These are phyloP conservation scores for Fusarium foetens DNA, from an alignment of 2,329 filamentous ascomycete genomes.

Conservation along the genomic window DNA sequence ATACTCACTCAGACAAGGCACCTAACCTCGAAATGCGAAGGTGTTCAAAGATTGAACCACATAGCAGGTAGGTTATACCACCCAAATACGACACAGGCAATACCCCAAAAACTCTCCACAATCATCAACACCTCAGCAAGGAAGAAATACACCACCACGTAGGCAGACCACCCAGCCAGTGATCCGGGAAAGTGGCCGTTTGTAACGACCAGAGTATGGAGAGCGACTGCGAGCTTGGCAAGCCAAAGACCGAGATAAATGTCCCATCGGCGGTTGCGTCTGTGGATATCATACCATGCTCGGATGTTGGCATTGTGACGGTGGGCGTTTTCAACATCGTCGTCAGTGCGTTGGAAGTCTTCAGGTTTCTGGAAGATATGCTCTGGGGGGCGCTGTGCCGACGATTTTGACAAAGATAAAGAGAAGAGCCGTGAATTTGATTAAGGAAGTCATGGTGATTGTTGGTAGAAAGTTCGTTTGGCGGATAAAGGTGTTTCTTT, in stretches of 20 bases:
- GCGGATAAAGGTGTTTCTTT: neutral
- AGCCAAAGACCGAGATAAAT: neutral
- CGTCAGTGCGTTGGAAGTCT: neutral
- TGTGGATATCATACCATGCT: neutral
- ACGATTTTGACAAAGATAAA: neutral
- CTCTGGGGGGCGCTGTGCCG: neutral
- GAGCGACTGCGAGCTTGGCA: neutral
- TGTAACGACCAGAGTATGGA: neutral
- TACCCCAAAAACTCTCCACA: neutral
- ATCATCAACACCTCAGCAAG: neutral
- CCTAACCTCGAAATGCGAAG: neutral
- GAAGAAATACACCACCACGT: neutral
- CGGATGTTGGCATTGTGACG: fast-evolving
- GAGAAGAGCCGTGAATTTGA: neutral
- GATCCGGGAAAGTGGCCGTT: neutral
- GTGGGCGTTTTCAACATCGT: neutral
- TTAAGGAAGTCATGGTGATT: neutral
- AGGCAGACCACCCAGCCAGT: neutral
- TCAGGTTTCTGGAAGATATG: neutral
- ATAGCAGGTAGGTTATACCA: neutral
- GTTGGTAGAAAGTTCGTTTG: neutral
- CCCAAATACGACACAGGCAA: neutral
- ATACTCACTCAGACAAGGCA: neutral
- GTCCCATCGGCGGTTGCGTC: neutral
- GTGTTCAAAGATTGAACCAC: neutral